These are phyloP conservation scores for Plasmodium gallinaceum DNA, from an alignment of 169 alveolate species.

Conservation along the genomic window DNA sequence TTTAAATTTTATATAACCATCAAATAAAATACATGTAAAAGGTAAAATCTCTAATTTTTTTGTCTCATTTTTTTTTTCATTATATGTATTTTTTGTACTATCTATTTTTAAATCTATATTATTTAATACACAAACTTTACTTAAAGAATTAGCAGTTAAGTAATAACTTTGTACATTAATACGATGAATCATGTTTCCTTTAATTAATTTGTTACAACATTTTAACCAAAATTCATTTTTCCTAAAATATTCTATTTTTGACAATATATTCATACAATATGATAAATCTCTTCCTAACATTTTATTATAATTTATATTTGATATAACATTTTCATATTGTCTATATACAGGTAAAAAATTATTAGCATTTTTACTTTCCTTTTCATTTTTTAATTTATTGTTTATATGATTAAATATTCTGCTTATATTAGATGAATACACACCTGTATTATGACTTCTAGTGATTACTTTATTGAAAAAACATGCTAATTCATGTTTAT, in stretches of 20 bases:
- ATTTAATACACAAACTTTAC: slow-evolving; percentile 15
- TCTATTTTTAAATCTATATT: neutral
- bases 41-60: neutral
- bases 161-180: slow-evolving; percentile 44
- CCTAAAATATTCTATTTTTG: slow-evolving; percentile 36
- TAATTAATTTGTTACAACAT: slow-evolving; percentile 29
- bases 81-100: neutral
- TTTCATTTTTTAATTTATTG: slow-evolving; percentile 6
- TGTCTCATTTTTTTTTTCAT: neutral
- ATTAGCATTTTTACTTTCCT: neutral
- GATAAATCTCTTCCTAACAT: slow-evolving; percentile 74
- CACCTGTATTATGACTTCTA: slow-evolving; percentile 18
- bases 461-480: neutral
- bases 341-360: neutral
- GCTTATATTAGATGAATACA: slow-evolving; percentile 60
- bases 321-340: slow-evolving; percentile 31
- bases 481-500: neutral
- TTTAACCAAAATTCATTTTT: slow-evolving; percentile 33
- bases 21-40: neutral
- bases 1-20: neutral
- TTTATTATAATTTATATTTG: slow-evolving; percentile 20
- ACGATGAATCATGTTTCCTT: slow-evolving; percentile 53
- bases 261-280: slow-evolving; percentile 57
- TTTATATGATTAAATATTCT: slow-evolving; percentile 24
- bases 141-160: slow-evolving; percentile 41